Base-by-base conservation (phyloP, 2,329 filamentous ascomycete genomes). In the Colletotrichum graminicola region DNA sequence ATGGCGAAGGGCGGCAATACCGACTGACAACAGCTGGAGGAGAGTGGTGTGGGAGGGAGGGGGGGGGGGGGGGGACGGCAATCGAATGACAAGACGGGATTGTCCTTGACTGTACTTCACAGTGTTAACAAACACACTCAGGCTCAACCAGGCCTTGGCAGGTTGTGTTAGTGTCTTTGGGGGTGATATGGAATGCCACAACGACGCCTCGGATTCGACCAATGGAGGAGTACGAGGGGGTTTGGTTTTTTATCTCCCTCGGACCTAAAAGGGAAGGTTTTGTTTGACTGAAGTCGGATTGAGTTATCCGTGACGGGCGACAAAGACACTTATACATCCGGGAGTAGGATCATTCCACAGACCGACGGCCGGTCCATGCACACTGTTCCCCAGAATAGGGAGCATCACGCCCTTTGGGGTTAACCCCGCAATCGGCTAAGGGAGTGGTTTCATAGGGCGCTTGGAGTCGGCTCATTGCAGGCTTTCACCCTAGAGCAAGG, bases 401-500 rank as follows among this genome's bases (percentile, higher is more conserved):
- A 71, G 67, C 67, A 71, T 57, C 56, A 60, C 63, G 67, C 67
- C 67, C 67, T 71, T 66, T 21, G 26, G 56, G 23, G 41, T 39
- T 26, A 52, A 71, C 68, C 68, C 68, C 68, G 68, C 64, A 71
- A 57, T 71, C 68, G 56, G 68, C 26, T 14, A 52, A 49, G 64
- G 64, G 51, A 57, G 57, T 16, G 64, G 68, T 71, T 71, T 71
- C 68, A 62, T 56, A 62, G 68, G 49, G 49, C 68, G 68, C 68
- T 71, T 71, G 57, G 43, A 54, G 60, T 67, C 68, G 68, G 68
- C 68, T 71, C 68, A 71, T 29, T 49, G 62, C 55, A 70, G 32
- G 39, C 26, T 60, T 26, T 47, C 41, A 34, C 41, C 51, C 6
- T 57, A 67, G 34, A 4, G 36, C 39, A 41, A 14, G 14, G 14